These are phyloP conservation scores for Danielia oregonensis DNA, from an alignment of 805 yeast species.

Conservation along the genomic window DNA sequence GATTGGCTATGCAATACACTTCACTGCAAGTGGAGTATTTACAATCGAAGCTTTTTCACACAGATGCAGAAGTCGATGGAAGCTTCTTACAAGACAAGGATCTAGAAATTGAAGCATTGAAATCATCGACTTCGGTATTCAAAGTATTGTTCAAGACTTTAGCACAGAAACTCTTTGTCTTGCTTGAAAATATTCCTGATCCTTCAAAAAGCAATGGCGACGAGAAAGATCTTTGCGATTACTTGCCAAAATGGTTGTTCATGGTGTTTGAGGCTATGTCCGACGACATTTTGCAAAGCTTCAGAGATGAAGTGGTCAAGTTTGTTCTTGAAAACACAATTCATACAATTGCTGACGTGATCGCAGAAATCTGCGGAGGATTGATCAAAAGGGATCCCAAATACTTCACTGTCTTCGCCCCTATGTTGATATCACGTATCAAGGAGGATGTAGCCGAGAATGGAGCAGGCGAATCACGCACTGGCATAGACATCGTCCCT, in stretches of 20 bases:
- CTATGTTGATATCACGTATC: conserved; percentile 48
- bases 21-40: conserved; percentile 59
- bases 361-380: conserved; percentile 70
- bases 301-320: conserved; percentile 47
- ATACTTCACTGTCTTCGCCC: conserved; percentile 40
- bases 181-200: conserved; percentile 69
- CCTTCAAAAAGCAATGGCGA: conserved; percentile 47
- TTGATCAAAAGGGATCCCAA: conserved; percentile 63
- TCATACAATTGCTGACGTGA: conserved; percentile 59
- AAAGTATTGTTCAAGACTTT: conserved; percentile 54
- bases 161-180: conserved; percentile 53
- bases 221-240: conserved; percentile 43
- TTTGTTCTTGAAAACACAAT: conserved; percentile 58
- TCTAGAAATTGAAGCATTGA: conserved; percentile 52
- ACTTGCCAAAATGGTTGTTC: conserved; percentile 34
- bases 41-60: conserved; percentile 36
- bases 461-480: conserved; percentile 75
- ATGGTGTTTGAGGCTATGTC: conserved; percentile 53
- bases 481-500: conserved; percentile 63
- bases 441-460: conserved; percentile 67
- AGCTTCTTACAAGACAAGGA: conserved; percentile 41
- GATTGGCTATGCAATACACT: conserved; percentile 51
- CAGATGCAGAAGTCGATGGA: conserved; percentile 13
- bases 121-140: conserved; percentile 72
- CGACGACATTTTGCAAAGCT: conserved; percentile 46